These are phyloP conservation scores for Prunus dulcis DNA, from an alignment of 306 rosid species.

Conservation along the genomic window DNA sequence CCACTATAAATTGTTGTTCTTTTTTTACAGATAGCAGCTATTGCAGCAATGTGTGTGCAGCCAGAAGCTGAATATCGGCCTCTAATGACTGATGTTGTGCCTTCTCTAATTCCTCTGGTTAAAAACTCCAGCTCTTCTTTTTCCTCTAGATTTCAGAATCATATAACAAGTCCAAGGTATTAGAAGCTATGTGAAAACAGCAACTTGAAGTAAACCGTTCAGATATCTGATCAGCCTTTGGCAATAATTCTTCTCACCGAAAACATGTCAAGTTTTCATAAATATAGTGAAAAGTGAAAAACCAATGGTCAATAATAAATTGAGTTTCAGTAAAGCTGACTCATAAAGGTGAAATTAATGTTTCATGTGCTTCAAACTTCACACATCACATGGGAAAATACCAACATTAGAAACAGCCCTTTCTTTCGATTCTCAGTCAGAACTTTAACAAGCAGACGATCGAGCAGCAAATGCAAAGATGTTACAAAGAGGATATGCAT, in stretches of 20 bases:
- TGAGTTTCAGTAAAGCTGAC: background rate
- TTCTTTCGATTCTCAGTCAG: too few species aligned
- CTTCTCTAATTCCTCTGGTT: slow-evolving; percentile 76
- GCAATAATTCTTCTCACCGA: background rate
- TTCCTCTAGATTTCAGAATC: slow-evolving; percentile 56
- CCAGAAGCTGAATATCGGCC: slow-evolving; percentile 98
- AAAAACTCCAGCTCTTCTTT: slow-evolving; percentile 40
- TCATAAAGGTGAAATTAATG: background rate
- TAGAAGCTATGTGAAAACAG: slow-evolving; percentile 7
- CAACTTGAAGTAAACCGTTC: background rate
- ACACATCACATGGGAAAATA: background rate
- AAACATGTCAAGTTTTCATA: too few species aligned
- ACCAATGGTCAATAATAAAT: too few species aligned
- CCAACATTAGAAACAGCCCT: background rate
- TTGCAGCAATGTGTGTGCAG: slow-evolving; percentile 98
- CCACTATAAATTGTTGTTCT: background rate
- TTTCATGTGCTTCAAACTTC: background rate
- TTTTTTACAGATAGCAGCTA: slow-evolving; percentile 67
- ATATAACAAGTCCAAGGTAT: slow-evolving; percentile 35
- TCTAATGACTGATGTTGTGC: slow-evolving; percentile 88
- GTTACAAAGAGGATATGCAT: background rate
- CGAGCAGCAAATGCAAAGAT: background rate
- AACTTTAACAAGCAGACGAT: background rate
- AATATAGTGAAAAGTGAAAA: too few species aligned
- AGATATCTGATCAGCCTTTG: background rate